Evolutionary conservation across 192 early-diverging fungal genomes (phyloP).

Genomic region (Podila epigama): DNA sequence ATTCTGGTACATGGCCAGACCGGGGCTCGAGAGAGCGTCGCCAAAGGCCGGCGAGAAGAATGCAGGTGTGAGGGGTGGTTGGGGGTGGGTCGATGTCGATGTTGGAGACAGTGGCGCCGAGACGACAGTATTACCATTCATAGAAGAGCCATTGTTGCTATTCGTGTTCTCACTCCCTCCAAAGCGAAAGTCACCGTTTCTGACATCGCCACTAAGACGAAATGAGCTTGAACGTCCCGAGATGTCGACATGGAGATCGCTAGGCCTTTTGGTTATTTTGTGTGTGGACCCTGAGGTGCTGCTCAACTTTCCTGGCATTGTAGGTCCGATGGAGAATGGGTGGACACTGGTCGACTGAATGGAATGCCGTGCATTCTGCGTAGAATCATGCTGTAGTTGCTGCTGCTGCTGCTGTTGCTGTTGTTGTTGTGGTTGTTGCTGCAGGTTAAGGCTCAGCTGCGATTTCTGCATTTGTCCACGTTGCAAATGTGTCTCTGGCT

Average conservation of each 20-base stretch:
- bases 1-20: constrained; percentile 28
- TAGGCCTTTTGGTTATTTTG: constrained; percentile 38
- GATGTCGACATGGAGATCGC: constrained; percentile 43
- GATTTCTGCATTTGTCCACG: constrained; percentile 5
- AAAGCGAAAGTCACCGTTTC: constrained; percentile 42
- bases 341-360: constrained; percentile 18
- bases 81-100: neutral
- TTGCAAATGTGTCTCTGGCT: constrained; percentile 10
- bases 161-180: too few relatives aligned
- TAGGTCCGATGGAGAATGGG: constrained; percentile 26
- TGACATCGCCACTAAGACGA: constrained; percentile 34
- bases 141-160: constrained; percentile 14
- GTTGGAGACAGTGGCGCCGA: constrained; percentile 38
- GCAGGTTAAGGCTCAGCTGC: constrained; percentile 11
- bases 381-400: constrained; percentile 40
- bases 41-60: constrained; percentile 79
- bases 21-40: constrained; percentile 58
- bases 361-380: neutral
- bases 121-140: neutral
- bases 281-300: constrained; percentile 9
- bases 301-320: constrained; percentile 12
- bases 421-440: constrained; percentile 15
- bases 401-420: constrained; percentile 15
- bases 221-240: constrained; percentile 43
- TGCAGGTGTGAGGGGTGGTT: constrained; percentile 66